Evolutionary conservation across 192 early-diverging fungal species (phyloP).

Genomic region (Gaertneriomyces semiglobifer): DNA sequence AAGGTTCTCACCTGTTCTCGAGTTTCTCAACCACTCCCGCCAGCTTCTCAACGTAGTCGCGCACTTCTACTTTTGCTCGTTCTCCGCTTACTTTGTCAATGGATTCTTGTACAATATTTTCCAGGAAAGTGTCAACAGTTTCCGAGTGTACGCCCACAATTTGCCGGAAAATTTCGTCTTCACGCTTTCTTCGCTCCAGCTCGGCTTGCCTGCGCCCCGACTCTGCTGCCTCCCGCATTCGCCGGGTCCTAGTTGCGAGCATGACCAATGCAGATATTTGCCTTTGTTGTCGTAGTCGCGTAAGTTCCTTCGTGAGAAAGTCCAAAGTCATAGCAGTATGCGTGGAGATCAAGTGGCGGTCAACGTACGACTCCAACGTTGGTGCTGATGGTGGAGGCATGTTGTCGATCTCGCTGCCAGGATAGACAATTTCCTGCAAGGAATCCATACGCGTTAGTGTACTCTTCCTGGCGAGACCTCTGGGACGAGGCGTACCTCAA

Average conservation of each 20-base stretch:
- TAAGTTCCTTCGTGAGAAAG: conserved; percentile 55
- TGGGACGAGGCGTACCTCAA: background rate
- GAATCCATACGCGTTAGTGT: background rate
- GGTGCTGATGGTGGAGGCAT: background rate
- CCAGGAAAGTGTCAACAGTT: conserved; percentile 57
- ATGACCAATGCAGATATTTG: conserved; percentile 52
- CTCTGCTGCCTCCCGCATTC: conserved; percentile 59
- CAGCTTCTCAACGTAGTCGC: conserved; percentile 40
- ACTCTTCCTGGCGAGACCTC: too few relatives aligned
- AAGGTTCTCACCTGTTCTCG: background rate
- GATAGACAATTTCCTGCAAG: conserved; percentile 1
- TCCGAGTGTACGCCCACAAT: conserved; percentile 56
- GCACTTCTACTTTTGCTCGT: conserved; percentile 45
- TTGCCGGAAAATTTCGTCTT: conserved; percentile 57
- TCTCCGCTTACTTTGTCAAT: conserved; percentile 38
- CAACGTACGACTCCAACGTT: background rate
- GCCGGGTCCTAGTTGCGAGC: conserved; percentile 55
- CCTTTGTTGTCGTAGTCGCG: conserved; percentile 50
- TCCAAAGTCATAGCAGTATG: conserved; percentile 41
- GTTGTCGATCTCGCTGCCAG: conserved; percentile 11
- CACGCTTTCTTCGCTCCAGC: conserved; percentile 39
- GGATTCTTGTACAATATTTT: conserved; percentile 42
- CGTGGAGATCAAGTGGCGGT: conserved; percentile 4
- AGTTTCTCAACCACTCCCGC: conserved; percentile 35
- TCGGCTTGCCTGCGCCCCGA: conserved; percentile 48